These are phyloP conservation scores for Globisporangium solare DNA, from an alignment of 352 stramenopile genomes.

Conservation along the genomic window DNA sequence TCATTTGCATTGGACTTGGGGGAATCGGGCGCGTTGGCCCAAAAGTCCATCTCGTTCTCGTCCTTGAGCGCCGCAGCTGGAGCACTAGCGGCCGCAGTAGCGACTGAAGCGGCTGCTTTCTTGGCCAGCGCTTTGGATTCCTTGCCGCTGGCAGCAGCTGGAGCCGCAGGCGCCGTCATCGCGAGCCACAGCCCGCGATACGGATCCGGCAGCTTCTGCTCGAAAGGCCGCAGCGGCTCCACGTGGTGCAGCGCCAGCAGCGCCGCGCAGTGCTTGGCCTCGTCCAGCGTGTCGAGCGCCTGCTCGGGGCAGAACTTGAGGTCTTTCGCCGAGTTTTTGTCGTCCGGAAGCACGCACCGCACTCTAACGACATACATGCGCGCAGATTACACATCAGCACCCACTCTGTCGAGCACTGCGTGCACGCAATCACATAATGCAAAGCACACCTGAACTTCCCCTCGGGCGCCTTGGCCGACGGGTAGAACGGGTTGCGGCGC, in stretches of 20 bases:
- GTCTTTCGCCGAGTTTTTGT: slow-evolving; percentile 93
- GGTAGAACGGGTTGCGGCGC: slow-evolving; percentile 69
- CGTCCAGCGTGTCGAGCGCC: slow-evolving; percentile 70
- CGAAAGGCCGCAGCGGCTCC: slow-evolving; percentile 90
- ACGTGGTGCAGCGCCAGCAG: slow-evolving; percentile 94
- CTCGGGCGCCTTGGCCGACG: slow-evolving; percentile 36
- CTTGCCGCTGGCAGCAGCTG: background rate
- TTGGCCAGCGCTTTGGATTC: too few species aligned
- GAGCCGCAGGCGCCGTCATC: slow-evolving; percentile 19
- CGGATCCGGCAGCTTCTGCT: slow-evolving; percentile 95
- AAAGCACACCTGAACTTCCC: slow-evolving; percentile 22
- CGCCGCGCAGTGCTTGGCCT: slow-evolving; percentile 91
- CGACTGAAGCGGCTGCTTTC: too few species aligned
- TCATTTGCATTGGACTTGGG: background rate
- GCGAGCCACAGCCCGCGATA: slow-evolving; percentile 92
- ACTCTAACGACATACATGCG: slow-evolving; percentile 20
- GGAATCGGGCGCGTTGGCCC: slow-evolving; percentile 18
- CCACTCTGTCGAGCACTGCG: too few species aligned
- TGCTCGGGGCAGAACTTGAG: slow-evolving; percentile 89
- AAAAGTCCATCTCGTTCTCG: slow-evolving; percentile 35
- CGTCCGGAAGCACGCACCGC: slow-evolving; percentile 90
- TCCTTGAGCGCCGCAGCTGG: too few species aligned
- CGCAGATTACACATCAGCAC: background rate
- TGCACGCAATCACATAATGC: background rate
- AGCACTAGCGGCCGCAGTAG: too few species aligned